Evolutionary conservation across 495 filamentous ascomycete genomes (phyloP).

Genomic region (Hyaloscypha variabilis): DNA sequence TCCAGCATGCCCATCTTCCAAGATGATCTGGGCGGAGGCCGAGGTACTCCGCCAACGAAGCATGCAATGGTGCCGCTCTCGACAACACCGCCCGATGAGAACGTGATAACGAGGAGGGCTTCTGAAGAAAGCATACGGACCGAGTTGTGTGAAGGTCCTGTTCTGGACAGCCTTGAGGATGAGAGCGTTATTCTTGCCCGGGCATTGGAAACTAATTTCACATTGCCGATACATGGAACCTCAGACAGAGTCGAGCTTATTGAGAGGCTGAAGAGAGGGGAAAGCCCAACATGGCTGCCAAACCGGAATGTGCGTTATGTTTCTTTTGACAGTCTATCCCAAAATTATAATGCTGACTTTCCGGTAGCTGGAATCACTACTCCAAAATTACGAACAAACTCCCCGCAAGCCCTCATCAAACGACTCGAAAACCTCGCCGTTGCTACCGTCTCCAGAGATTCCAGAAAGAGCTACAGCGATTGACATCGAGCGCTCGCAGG

Average conservation of each 20-base stretch:
- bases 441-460: conserved; percentile 29
- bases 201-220: conserved; percentile 11
- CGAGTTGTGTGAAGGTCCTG: conserved; percentile 58
- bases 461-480: conserved; percentile 10
- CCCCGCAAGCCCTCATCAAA: conserved; percentile 20
- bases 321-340: background rate
- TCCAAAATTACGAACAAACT: conserved; percentile 25
- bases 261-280: conserved; percentile 77
- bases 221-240: conserved; percentile 22
- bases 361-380: conserved; percentile 22
- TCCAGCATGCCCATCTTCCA: conserved; percentile 64
- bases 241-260: conserved; percentile 77
- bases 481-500: conserved; percentile 21
- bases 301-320: conserved; percentile 60
- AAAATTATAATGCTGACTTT: conserved; percentile 1
- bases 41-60: conserved; percentile 27
- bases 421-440: conserved; percentile 14
- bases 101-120: conserved; percentile 20
- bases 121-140: conserved; percentile 51
- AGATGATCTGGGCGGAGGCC: conserved; percentile 41
- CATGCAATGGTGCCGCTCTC: conserved; percentile 17
- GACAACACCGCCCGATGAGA: conserved; percentile 17
- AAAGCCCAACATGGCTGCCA: conserved; percentile 76
- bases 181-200: conserved; percentile 29
- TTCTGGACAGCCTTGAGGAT: conserved; percentile 40